These are phyloP conservation scores for Irpex lacteus DNA, from an alignment of 1,284 basidiomycete genomes.

Conservation along the genomic window DNA sequence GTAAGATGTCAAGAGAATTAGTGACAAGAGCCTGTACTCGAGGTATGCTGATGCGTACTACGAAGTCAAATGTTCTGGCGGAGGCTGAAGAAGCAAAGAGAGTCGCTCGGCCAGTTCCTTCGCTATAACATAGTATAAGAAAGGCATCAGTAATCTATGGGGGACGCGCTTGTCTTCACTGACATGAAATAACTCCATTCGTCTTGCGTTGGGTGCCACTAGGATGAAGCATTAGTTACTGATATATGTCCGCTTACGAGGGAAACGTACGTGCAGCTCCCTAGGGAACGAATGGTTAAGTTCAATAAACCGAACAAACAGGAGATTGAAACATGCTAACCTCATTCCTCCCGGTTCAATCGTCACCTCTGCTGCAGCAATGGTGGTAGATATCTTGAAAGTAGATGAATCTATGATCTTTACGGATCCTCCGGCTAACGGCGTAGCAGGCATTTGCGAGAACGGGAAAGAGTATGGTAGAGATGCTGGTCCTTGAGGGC, in stretches of 20 bases:
- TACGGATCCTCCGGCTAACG: slow-evolving; percentile 56
- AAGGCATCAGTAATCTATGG: neutral
- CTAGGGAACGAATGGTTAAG: slow-evolving; percentile 4
- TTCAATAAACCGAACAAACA: neutral
- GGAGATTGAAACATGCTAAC: slow-evolving; percentile 10
- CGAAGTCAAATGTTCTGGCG: slow-evolving; percentile 68
- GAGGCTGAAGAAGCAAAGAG: slow-evolving; percentile 61
- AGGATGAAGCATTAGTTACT: slow-evolving; percentile 1
- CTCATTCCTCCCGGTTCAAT: slow-evolving; percentile 65
- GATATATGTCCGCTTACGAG: slow-evolving; percentile 1
- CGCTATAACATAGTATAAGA: slow-evolving; percentile 36
- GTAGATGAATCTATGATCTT: slow-evolving; percentile 61
- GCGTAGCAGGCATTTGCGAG: slow-evolving; percentile 48
- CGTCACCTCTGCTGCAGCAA: slow-evolving; percentile 65
- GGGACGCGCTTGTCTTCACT: slow-evolving; percentile 16
- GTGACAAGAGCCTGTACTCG: neutral
- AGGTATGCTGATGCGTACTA: slow-evolving; percentile 30
- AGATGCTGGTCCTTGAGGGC: slow-evolving; percentile 47
- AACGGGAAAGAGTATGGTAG: slow-evolving; percentile 53
- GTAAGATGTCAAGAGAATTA: neutral
- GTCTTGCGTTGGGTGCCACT: slow-evolving; percentile 76
- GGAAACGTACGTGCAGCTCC: slow-evolving; percentile 27
- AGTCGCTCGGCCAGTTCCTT: slow-evolving; percentile 58
- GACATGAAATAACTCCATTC: slow-evolving; percentile 62
- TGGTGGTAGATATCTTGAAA: slow-evolving; percentile 51